phyloP scores from a whole-genome alignment of 345 rosid species.

The Bretschneidera sinensis region DNA sequence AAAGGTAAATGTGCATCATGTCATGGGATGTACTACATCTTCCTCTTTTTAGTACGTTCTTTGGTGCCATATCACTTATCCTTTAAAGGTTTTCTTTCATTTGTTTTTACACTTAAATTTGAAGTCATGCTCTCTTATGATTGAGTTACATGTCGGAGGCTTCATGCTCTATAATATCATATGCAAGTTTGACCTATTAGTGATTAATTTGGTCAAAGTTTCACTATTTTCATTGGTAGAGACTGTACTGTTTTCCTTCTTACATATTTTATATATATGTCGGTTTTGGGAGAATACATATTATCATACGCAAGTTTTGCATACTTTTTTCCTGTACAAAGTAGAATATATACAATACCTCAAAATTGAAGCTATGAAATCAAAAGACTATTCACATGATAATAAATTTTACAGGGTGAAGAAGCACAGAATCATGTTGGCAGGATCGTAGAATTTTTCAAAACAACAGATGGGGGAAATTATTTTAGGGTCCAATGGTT shows the following conservation, averaged over 20 bases:
- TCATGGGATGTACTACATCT: conserved; percentile 6
- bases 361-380: background rate
- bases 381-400: conserved; percentile 6
- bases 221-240: background rate
- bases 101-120: background rate
- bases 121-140: too few relatives aligned
- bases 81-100: background rate
- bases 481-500: conserved; percentile 95
- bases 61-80: conserved; percentile 1
- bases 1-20: conserved; percentile 45
- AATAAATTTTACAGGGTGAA: conserved; percentile 53
- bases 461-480: conserved; percentile 58
- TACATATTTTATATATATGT: background rate
- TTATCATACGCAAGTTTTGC: background rate
- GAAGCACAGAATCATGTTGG: conserved; percentile 58
- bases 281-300: background rate
- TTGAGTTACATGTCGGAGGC: too few relatives aligned
- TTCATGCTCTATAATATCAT: too few relatives aligned
- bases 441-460: conserved; percentile 73
- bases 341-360: too few relatives aligned
- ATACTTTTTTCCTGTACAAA: too few relatives aligned
- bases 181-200: too few relatives aligned
- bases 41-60: background rate
- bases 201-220: background rate
- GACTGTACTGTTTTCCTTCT: too few relatives aligned